Evolutionary conservation across 306 rosid genomes (phyloP).

Genomic region (Phaseolus lunatus): DNA sequence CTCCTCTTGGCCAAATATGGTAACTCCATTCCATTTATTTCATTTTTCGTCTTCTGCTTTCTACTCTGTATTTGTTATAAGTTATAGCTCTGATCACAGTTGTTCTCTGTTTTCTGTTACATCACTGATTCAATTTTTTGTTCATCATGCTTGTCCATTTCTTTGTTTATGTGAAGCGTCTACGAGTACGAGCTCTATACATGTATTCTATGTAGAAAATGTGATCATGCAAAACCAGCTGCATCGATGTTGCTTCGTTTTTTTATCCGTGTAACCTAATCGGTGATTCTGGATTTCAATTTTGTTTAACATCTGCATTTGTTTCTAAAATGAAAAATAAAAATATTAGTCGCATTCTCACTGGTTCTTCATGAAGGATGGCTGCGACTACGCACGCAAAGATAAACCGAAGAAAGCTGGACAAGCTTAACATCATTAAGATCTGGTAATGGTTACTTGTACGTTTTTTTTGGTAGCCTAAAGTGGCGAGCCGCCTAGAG

Average conservation of each 20-base stretch:
- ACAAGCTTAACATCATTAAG: slow-evolving; percentile 70
- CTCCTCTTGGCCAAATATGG: slow-evolving; percentile 92
- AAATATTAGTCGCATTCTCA: slow-evolving; percentile 4
- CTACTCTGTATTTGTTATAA: not conserved
- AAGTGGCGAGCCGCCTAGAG: not conserved
- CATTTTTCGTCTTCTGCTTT: not conserved
- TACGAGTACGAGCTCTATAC: not conserved
- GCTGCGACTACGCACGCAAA: slow-evolving; percentile 59
- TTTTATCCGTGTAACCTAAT: not conserved
- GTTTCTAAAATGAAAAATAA: not conserved
- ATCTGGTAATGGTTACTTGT: slow-evolving; percentile 62
- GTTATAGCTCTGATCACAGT: not conserved
- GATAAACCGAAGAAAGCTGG: slow-evolving; percentile 74
- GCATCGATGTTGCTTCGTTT: not conserved
- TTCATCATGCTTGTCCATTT: not conserved
- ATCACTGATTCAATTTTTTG: not conserved
- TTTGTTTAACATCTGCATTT: not conserved
- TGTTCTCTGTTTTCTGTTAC: not conserved
- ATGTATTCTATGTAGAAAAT: not conserved
- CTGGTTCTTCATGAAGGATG: slow-evolving; percentile 42
- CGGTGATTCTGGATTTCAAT: not conserved
- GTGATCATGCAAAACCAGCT: not conserved
- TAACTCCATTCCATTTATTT: slow-evolving; percentile 15
- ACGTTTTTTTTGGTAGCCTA: not conserved
- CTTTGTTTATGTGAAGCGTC: not conserved